Conservation (phyloP, 805 yeast species). For the Lachancea quebecensis region DNA sequence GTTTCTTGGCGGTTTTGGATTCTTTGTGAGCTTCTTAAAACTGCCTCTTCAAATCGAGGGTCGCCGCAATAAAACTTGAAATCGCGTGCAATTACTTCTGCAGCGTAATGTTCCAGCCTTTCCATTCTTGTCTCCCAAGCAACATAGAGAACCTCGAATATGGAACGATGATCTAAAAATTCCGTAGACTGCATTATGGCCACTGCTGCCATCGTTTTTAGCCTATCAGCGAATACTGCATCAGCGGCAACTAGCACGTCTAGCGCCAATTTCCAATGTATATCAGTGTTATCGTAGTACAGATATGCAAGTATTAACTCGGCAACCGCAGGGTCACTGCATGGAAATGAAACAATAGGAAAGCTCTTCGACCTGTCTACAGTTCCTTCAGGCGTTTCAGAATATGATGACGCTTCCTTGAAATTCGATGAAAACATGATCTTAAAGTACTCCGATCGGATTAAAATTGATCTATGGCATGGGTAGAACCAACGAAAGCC, state of each 20-base stretch:
- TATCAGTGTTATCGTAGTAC: constrained; percentile 52
- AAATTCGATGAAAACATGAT: constrained; percentile 54
- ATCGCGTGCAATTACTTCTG: constrained; percentile 49
- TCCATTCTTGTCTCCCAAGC: constrained; percentile 65
- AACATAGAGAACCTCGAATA: constrained; percentile 52
- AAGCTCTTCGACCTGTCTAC: constrained; percentile 1
- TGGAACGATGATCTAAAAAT: constrained; percentile 30
- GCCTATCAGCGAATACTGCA: constrained; percentile 46
- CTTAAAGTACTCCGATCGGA: constrained; percentile 57
- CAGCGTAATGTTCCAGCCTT: constrained; percentile 56
- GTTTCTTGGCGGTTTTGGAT: constrained; percentile 60
- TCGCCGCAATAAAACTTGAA: constrained; percentile 34
- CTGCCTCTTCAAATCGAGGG: constrained; percentile 34
- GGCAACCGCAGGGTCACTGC: constrained; percentile 32
- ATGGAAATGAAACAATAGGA: constrained; percentile 26
- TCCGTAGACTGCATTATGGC: constrained; percentile 31
- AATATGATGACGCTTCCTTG: constrained; percentile 25
- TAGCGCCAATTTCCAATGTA: constrained; percentile 45
- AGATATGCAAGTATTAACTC: constrained; percentile 48
- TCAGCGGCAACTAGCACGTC: constrained; percentile 58
- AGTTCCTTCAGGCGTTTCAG: constrained; percentile 1
- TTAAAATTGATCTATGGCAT: constrained; percentile 53
- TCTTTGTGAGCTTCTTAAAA: constrained; percentile 46
- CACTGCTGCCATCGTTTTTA: constrained; percentile 57
- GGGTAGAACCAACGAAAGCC: constrained; percentile 41